Base-by-base conservation (phyloP, 2,329 filamentous ascomycete genomes). In the Calonectria leucothoes region DNA sequence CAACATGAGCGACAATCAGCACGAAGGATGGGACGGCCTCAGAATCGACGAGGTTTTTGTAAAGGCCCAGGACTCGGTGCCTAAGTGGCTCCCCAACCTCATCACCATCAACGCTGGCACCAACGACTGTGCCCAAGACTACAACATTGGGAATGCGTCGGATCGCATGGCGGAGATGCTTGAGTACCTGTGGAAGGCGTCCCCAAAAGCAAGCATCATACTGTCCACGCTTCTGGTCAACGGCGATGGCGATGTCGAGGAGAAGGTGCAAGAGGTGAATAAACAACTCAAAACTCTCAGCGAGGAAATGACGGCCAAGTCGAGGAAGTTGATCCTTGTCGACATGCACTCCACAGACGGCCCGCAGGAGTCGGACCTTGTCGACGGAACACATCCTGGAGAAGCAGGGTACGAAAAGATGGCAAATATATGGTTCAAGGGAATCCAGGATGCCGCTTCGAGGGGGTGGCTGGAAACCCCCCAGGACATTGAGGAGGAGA, bases 21-120 rank as follows among this genome's bases (percentile, higher is more conserved):
- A 86, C 74, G 87, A 89, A 75, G 87, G 86, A 39, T 87, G 86
- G 82, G 82, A 85, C 0, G 86, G 84, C 29, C 80, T 81, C 52
- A 83, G 84, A 59, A 84, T 89, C 78, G 83, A 83, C 33, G 74
- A 87, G 74, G 83, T 88, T 42, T 72, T 79, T 52, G 76, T 33
- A 33, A 85, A 84, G 71, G 85, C 84, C 29, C 73, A 74, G 31
- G 37, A 23, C 5, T 81, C 83, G 1, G 82, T 86, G 6, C 81
- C 81, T 1, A 27, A 72, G 2, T 79, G 76, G 33, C 79, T 81
- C 69, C 86, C 86, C 12, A 86, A 87, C 74, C 74, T 87, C 37
- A 76, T 87, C 63, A 79, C 84, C 31, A 76, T 88, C 76, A 87
- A 88, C 76, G 83, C 81, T 14, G 86, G 86, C 65, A 87, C 86